Evolutionary conservation across 805 yeast species (phyloP).

Genomic region (Candida sanyiensis): DNA sequence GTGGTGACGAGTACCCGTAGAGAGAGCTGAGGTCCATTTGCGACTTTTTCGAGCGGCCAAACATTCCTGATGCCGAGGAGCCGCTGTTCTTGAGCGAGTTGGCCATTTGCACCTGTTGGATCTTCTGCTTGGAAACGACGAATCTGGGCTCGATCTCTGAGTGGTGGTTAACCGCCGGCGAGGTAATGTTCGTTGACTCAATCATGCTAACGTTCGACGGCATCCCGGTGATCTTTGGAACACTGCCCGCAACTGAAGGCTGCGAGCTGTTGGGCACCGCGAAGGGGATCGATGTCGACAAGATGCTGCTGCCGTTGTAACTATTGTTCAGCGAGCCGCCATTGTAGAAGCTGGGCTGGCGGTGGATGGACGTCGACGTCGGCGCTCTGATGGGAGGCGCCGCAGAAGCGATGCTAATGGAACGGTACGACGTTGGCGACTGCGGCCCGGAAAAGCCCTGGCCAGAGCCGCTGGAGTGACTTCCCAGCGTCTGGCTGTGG

Average conservation of each 20-base stretch:
- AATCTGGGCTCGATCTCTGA: constrained; percentile 78
- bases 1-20: constrained; percentile 20
- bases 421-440: constrained; percentile 3
- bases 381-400: constrained; percentile 29
- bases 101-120: constrained; percentile 30
- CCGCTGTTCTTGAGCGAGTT: constrained; percentile 16
- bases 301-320: constrained; percentile 10
- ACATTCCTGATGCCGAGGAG: constrained; percentile 35
- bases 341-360: constrained; percentile 21
- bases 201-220: constrained; percentile 38
- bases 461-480: constrained; percentile 1
- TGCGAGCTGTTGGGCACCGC: constrained; percentile 20
- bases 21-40: constrained; percentile 25
- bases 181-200: constrained; percentile 58
- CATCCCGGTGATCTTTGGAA: constrained; percentile 31
- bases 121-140: constrained; percentile 73
- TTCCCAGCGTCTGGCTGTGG: too few species aligned
- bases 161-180: constrained; percentile 54
- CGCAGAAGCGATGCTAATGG: constrained; percentile 11
- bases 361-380: constrained; percentile 24
- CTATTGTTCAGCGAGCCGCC: constrained; percentile 12
- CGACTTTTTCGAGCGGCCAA: constrained; percentile 40
- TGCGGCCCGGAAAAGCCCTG: constrained; percentile 2
- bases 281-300: constrained; percentile 23
- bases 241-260: constrained; percentile 12